These are phyloP conservation scores for Colletotrichum tanaceti DNA, from an alignment of 2,329 filamentous ascomycete genomes.

Conservation along the genomic window DNA sequence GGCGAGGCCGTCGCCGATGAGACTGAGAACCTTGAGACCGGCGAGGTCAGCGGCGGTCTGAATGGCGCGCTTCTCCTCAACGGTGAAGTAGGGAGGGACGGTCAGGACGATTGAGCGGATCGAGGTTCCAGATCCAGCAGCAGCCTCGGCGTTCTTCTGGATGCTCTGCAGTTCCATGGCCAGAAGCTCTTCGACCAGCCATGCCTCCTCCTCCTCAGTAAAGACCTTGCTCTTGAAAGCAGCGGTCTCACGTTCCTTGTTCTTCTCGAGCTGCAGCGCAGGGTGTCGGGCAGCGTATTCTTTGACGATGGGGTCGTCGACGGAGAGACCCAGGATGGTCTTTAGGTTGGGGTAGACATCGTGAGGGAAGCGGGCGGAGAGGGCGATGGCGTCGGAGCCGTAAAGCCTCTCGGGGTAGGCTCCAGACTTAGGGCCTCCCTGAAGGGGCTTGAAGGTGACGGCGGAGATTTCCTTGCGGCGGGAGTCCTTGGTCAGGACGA, in stretches of 20 bases:
- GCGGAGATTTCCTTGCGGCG: slow-evolving; percentile 94
- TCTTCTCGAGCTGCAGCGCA: slow-evolving; percentile 74
- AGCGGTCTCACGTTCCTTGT: slow-evolving; percentile 73
- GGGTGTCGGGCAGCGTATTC: slow-evolving; percentile 83
- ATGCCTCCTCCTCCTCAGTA: slow-evolving; percentile 69
- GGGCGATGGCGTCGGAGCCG: slow-evolving; percentile 88
- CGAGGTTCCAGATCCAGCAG: slow-evolving; percentile 79
- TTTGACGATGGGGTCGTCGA: slow-evolving; percentile 69
- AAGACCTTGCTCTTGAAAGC: slow-evolving; percentile 84
- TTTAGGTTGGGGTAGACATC: slow-evolving; percentile 98
- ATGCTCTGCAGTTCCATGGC: slow-evolving; percentile 97
- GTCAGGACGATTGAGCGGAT: slow-evolving; percentile 90
- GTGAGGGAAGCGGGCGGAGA: slow-evolving; percentile 87
- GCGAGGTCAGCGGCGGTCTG: slow-evolving; percentile 87
- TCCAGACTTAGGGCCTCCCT: slow-evolving; percentile 69
- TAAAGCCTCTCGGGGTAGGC: slow-evolving; percentile 90
- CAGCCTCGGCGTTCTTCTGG: slow-evolving; percentile 84
- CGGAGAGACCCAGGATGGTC: slow-evolving; percentile 81
- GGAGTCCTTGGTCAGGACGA: slow-evolving; percentile 97
- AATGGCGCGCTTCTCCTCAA: slow-evolving; percentile 88
- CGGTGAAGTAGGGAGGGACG: slow-evolving; percentile 88
- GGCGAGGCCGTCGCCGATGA: slow-evolving; percentile 90
- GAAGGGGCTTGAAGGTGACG: slow-evolving; percentile 91
- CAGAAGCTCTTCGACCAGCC: slow-evolving; percentile 90
- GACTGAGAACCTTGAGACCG: slow-evolving; percentile 83